Evolutionary conservation across 345 rosid genomes (phyloP), one percentile per base, ranked within the genome.

Genomic region (Acer yangbiense): DNA sequence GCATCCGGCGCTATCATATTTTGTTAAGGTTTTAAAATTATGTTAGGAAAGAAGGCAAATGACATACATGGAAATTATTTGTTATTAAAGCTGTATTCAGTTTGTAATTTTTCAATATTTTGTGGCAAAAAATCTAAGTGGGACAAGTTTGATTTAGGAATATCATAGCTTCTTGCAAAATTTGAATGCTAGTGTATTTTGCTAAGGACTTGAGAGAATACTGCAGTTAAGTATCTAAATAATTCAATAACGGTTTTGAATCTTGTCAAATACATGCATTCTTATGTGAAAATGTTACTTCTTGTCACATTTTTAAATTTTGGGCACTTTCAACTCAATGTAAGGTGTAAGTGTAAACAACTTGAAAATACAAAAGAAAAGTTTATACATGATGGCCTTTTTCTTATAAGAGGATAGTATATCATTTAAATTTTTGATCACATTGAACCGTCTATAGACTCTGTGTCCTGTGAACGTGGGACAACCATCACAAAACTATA

Each of bases 171-270:
- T 39, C 63, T 68, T 35, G 18, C 3, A 9, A 9, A 18, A 35
- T 69, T 78, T 60, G 62, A 75, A 65, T 61, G 74, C 74, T 55
- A 57, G 39, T 65, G 70, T 44, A 60, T 9, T 35, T 64, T 66
- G 62, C 63, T 23, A 46, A 20, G 69, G 64, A 32, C 32, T 21
- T 35, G n/a, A 81, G 21, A 73, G 46, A 68, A 76, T 65, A 58
- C 68, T 50, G 44, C 27, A 48, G 68, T 14, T 50, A 66, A 27
- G 16, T 35, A 11, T 35, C 52, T 71, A 2, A 48, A 21, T 7
- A 27, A 54, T 35, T 46, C 50, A 46, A 46, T 46, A 46, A 10
- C 50, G 29, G 25, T 48, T 63, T 71, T 66, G 58, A 39, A 39
- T 58, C 29, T 12, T 4, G 29, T 72, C 50, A 58, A 72, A 35